A percentile compares a stretch with the other conserved stretches of the same genome.
These are phyloP conservation scores for Wickerhamomyces chambardii DNA, from an alignment of 805 yeast species.

Conservation along the genomic window DNA sequence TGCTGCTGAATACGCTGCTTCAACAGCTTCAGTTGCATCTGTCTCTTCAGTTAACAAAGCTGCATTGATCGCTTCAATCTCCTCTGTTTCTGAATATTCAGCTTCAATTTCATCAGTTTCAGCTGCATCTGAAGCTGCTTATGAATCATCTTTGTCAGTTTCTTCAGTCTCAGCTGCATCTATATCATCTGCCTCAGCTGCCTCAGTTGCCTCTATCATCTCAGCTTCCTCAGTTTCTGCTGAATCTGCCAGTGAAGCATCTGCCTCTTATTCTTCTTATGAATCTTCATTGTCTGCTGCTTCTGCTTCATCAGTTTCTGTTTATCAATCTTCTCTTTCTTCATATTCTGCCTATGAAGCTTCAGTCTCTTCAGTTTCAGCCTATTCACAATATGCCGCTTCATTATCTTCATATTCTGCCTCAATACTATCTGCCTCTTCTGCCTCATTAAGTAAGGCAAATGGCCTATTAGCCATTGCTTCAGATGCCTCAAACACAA, in stretches of 20 bases:
- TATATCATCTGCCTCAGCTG: slow-evolving; percentile 3
- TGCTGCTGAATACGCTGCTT: slow-evolving; percentile 11
- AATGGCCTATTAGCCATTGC: slow-evolving; percentile 32
- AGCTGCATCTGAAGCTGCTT: slow-evolving; percentile 5
- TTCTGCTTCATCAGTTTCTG: slow-evolving; percentile 1
- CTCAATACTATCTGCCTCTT: slow-evolving; percentile 13
- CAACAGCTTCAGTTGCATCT: slow-evolving; percentile 12
- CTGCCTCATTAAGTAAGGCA: slow-evolving; percentile 22
- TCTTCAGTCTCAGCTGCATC: slow-evolving; percentile 8
- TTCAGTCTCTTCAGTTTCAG: slow-evolving; percentile 11
- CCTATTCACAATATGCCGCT: slow-evolving; percentile 12
- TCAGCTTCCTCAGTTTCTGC: slow-evolving; percentile 12
- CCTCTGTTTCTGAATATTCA: slow-evolving; percentile 9
- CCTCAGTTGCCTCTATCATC: slow-evolving; percentile 7
- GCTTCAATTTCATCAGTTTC: slow-evolving; percentile 7
- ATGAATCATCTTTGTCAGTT: slow-evolving; percentile 8
- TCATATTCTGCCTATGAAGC: slow-evolving; percentile 12
- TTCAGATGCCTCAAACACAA: slow-evolving; percentile 24
- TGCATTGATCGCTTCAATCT: slow-evolving; percentile 6
- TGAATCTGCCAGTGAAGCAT: slow-evolving; percentile 4
- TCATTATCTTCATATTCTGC: slow-evolving; percentile 13
- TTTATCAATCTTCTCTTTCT: slow-evolving; percentile 9
- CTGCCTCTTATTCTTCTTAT: slow-evolving; percentile 8
- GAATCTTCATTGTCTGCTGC: slow-evolving; percentile 4
- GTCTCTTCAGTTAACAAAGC: slow-evolving; percentile 13